phyloP scores from a whole-genome alignment of 768 basidiomycete genomes.

The Dacryopinax spathularia region DNA sequence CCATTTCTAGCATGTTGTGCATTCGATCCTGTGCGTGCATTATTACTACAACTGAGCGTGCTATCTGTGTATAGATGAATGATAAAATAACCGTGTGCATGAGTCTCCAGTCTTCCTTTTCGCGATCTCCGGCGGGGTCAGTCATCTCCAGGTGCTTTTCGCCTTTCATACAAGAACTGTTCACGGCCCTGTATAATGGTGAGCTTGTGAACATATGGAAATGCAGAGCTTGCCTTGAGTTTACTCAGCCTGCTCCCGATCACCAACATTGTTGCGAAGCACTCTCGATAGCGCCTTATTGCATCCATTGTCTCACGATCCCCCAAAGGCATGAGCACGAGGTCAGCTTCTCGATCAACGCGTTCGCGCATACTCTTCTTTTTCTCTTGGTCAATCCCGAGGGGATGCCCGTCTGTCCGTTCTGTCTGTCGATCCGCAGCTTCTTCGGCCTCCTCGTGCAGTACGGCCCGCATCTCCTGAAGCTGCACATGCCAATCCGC shows the following conservation, averaged over 20 bases:
- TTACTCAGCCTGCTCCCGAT: slow-evolving; percentile 10
- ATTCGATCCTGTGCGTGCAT: too few relatives aligned
- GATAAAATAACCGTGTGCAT: neutral
- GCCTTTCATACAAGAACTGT: slow-evolving; percentile 6
- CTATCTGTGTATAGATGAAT: neutral
- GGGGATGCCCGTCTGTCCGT: neutral
- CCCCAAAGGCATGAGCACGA: neutral
- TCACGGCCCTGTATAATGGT: slow-evolving; percentile 4
- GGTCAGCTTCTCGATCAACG: neutral
- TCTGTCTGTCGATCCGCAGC: neutral
- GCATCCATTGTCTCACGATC: slow-evolving; percentile 9
- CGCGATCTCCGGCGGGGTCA: too few relatives aligned
- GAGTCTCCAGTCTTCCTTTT: neutral
- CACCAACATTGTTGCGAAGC: slow-evolving; percentile 9
- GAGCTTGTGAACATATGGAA: neutral
- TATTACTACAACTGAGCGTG: too few relatives aligned
- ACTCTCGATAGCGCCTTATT: slow-evolving; percentile 9
- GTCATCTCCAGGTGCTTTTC: neutral
- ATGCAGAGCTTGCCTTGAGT: neutral
- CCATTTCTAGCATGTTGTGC: too few relatives aligned
- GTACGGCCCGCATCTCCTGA: neutral
- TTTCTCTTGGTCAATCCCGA: too few relatives aligned
- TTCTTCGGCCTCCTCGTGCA: neutral
- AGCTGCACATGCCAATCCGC: slow-evolving; percentile 2
- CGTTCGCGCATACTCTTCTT: neutral